Base-by-base conservation (phyloP, 2,329 filamentous ascomycete genomes). In the Blumeria graminis region DNA sequence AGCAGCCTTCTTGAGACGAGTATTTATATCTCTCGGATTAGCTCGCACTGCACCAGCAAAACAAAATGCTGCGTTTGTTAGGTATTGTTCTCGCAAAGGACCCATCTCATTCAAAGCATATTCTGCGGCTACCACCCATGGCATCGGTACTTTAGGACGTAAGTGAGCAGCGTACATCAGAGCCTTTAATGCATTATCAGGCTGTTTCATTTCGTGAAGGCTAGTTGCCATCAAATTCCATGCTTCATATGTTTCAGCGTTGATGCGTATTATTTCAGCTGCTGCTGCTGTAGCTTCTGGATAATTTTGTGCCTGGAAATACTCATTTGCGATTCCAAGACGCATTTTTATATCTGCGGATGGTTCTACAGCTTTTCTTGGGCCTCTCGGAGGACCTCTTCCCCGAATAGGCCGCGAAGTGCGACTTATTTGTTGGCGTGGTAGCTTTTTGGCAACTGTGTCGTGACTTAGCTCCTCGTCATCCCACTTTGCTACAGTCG, bases 301-400 rank as follows among this genome's bases (percentile, higher is more conserved):
- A 60, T 81, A 80, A 18, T 81, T 73, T 32, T 75, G 72, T 9
- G 75, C 71, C 58, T 86, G 72, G 63, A 81, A 88, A 4, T 80
- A 77, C 58, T 81, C 74, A 58, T 80, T 84, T 3, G 85, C 84
- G 63, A 76, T 72, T 51, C 76, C 74, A 53, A 88, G 73, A 45
- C 81, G 72, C 43, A 76, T 72, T 63, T 82, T 86, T 66, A 88
- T 85, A 61, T 87, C 81, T 43, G 75, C 78, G 48, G 81, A 77
- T 14, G 81, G 82, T 65, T 85, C 82, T 8, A 77, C 80, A 28
- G 78, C 75, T 65, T 80, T 78, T 33, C 69, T 68, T 52, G 70
- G 70, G 14, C 71, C 70, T 61, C 66, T 65, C 36, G 62, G 57
- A 14, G 38, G 51, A 8, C 60, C 58, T 56, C 52, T 55, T 16